Evolutionary conservation across 2,329 filamentous ascomycete species (phyloP).

Genomic region (Dothidotthia symphoricarpi): DNA sequence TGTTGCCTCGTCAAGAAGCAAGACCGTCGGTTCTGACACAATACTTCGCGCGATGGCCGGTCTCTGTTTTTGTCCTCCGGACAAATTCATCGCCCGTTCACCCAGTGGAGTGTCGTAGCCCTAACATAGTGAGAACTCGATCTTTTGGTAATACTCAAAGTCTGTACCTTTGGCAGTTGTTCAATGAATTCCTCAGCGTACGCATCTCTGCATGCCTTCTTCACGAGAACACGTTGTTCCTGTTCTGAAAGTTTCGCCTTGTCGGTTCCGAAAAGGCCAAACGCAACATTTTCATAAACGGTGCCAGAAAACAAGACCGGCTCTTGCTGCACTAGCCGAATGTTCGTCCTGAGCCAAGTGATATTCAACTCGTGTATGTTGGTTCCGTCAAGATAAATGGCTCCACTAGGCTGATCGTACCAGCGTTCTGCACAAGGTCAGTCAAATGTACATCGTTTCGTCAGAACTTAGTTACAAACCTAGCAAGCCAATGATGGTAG

Average conservation of each 20-base stretch:
- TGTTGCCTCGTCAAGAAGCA: slow-evolving; percentile 83
- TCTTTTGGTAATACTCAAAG: neutral
- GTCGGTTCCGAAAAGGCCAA: slow-evolving; percentile 69
- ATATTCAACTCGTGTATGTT: slow-evolving; percentile 80
- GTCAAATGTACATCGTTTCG: neutral
- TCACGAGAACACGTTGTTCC: slow-evolving; percentile 68
- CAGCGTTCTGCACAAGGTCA: slow-evolving; percentile 61
- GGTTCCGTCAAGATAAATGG: slow-evolving; percentile 38
- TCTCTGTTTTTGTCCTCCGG: slow-evolving; percentile 92
- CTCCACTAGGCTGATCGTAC: slow-evolving; percentile 35
- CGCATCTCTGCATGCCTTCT: slow-evolving; percentile 82
- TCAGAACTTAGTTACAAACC: slow-evolving; percentile 28
- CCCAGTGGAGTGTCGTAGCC: slow-evolving; percentile 92
- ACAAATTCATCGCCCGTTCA: slow-evolving; percentile 85
- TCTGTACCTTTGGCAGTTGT: slow-evolving; percentile 50
- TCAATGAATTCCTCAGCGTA: slow-evolving; percentile 91
- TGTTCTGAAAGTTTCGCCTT: slow-evolving; percentile 54
- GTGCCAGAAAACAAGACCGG: slow-evolving; percentile 85
- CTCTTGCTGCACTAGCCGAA: slow-evolving; percentile 88
- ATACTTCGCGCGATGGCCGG: slow-evolving; percentile 90
- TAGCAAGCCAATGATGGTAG: slow-evolving; percentile 78
- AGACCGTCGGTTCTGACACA: slow-evolving; percentile 82
- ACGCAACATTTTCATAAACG: slow-evolving; percentile 81
- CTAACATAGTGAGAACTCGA: slow-evolving; percentile 54
- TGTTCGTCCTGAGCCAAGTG: slow-evolving; percentile 85